Evolutionary conservation across 306 rosid species (phyloP).

Genomic region (Begonia loranthoides): DNA sequence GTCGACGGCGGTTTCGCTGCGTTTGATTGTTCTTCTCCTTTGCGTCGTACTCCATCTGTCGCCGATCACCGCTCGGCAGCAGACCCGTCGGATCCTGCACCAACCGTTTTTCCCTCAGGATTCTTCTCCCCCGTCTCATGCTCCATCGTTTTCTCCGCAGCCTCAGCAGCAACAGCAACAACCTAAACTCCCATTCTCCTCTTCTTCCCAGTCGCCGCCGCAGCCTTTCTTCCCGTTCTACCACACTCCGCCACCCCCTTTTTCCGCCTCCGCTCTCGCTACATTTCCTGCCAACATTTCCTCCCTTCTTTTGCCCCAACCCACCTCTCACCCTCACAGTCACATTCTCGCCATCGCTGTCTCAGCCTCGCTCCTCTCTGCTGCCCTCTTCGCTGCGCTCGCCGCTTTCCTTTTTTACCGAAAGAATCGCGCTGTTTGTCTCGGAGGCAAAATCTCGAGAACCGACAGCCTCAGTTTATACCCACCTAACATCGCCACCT

Average conservation of each 20-base stretch:
- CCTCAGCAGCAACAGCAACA: slow-evolving; percentile 22
- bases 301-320: slow-evolving; percentile 56
- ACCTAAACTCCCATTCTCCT: slow-evolving; percentile 16
- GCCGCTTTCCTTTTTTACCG: slow-evolving; percentile 37
- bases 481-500: slow-evolving; percentile 16
- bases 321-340: slow-evolving; percentile 26
- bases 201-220: slow-evolving; percentile 2
- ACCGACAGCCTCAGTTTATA: slow-evolving; percentile 58
- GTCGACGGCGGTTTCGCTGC: no score
- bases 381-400: slow-evolving; percentile 16
- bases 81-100: slow-evolving; percentile 39
- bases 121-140: slow-evolving; percentile 23
- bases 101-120: slow-evolving; percentile 43
- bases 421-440: slow-evolving; percentile 19
- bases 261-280: slow-evolving; percentile 4
- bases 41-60: no score
- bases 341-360: slow-evolving; percentile 28
- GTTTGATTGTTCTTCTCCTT: no score
- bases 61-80: neutral
- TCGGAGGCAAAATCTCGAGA: slow-evolving; percentile 54
- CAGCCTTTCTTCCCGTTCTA: slow-evolving; percentile 13
- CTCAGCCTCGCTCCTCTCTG: slow-evolving; percentile 28
- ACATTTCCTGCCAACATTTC: slow-evolving; percentile 57
- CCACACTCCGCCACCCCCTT: slow-evolving; percentile 4
- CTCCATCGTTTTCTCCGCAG: slow-evolving; percentile 3